Percentiles rank a stretch among this genome's conserved stretches.
Evolutionary conservation across 2,329 filamentous ascomycete genomes (phyloP).

Genomic region (Calonectria honghensis): DNA sequence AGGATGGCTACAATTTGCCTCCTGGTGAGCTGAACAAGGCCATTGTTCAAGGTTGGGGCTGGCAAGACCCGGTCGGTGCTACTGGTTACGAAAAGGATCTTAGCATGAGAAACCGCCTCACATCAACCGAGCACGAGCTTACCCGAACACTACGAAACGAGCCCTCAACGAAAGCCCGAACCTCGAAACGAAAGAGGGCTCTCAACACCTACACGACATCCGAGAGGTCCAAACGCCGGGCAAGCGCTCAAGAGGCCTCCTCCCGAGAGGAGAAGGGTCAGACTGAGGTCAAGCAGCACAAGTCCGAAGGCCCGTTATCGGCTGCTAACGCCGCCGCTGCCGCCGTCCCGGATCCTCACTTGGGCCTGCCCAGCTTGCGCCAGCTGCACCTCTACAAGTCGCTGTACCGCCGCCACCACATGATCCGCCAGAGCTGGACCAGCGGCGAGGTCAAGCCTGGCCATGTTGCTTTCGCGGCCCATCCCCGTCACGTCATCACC

Average conservation of each 20-base stretch:
- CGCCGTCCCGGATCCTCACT: conserved; percentile 86
- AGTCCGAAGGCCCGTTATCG: conserved; percentile 88
- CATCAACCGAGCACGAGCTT: conserved; percentile 72
- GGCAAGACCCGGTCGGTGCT: conserved; percentile 88
- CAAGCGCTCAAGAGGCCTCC: conserved; percentile 67
- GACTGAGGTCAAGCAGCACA: conserved; percentile 68
- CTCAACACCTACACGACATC: conserved; percentile 65
- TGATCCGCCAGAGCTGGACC: conserved; percentile 95
- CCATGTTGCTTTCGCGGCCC: conserved; percentile 96
- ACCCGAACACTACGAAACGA: conserved; percentile 65
- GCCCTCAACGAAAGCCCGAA: conserved; percentile 65
- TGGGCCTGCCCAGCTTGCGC: conserved; percentile 86
- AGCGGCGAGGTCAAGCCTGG: conserved; percentile 87
- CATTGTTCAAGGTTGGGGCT: conserved; percentile 95
- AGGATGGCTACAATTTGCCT: conserved; percentile 86
- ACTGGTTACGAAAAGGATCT: conserved; percentile 89
- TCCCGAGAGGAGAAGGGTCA: conserved; percentile 65
- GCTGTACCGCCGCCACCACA: conserved; percentile 92
- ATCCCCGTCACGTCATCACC: conserved; percentile 96
- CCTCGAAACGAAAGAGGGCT: conserved; percentile 75
- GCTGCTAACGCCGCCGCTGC: conserved; percentile 89
- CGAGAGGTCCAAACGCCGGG: conserved; percentile 73
- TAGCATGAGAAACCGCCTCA: conserved; percentile 74
- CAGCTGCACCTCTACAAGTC: conserved; percentile 97
- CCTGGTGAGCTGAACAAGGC: conserved; percentile 89